phyloP scores from a whole-genome alignment of 345 rosid genomes.

The Lepidium africanum region DNA sequence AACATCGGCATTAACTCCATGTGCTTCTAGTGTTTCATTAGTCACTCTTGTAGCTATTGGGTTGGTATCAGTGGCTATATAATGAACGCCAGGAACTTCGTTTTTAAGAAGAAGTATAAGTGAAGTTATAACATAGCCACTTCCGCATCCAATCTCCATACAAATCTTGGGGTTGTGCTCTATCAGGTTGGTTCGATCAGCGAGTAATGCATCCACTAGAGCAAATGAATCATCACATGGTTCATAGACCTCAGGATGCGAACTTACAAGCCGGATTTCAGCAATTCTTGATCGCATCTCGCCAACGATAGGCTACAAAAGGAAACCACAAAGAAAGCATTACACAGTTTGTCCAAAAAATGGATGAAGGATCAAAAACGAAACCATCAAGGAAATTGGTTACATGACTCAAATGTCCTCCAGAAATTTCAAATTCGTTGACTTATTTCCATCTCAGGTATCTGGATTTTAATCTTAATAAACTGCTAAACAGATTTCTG shows the following conservation, averaged over 20 bases:
- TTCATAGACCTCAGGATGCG: slow-evolving; percentile 83
- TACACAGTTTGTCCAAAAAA: background rate
- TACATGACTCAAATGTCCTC: background rate
- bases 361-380: background rate
- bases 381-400: background rate
- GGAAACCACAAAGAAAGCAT: background rate
- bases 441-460: background rate
- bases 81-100: slow-evolving; percentile 33
- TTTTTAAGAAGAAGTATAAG: slow-evolving; percentile 60
- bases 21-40: slow-evolving; percentile 56
- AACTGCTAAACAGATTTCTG: background rate
- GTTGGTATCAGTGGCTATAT: slow-evolving; percentile 64
- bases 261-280: slow-evolving; percentile 66
- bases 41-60: slow-evolving; percentile 57
- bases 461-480: too few relatives aligned
- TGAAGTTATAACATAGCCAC: slow-evolving; percentile 83
- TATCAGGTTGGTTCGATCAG: slow-evolving; percentile 48
- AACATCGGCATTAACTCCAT: slow-evolving; percentile 62
- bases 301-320: background rate
- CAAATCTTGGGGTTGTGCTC: slow-evolving; percentile 57
- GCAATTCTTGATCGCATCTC: slow-evolving; percentile 48
- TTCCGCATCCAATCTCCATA: slow-evolving; percentile 80
- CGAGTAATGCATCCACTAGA: slow-evolving; percentile 76
- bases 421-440: background rate
- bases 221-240: slow-evolving; percentile 96